Evolutionary conservation across 108 stramenopile species (phyloP), one percentile per base, ranked within the genome.

Genomic region (Fistulifera solaris): DNA sequence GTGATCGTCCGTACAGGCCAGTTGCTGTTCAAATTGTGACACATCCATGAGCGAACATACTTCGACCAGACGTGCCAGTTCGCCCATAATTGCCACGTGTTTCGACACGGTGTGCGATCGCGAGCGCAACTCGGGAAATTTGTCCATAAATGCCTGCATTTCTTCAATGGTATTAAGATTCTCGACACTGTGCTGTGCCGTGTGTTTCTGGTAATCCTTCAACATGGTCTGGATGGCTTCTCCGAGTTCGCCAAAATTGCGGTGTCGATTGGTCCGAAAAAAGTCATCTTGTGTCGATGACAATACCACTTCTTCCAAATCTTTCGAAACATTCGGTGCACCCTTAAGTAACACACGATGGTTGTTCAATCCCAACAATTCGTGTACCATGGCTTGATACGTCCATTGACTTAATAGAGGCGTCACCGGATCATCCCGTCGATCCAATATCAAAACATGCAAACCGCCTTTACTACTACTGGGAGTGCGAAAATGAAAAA

Each of bases 301-400:
- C 39, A 99, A 62, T 1, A 98, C 96, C 13, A 98, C 96, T 77
- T 99, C 98, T 52, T 98, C 94, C 58, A 98, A 77, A 67, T 98
- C 96, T 46, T 87, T 77, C 40, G 87, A 63, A 18, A 95, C 72
- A 51, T 93, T 97, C 1, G 97, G 96, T 40, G 90, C 96, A 11
- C 89, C 90, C 27, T 89, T 79, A 40, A 99, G 76, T 14, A 89
- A 73, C 42, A 97, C 96, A 7, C 97, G 81, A 64, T 95, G 96
- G 68, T 96, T 94, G 47, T 95, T 96, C 45, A 99, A 65, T 23
- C 99, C 99, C 49, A 99, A 43, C 27, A 98, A 71, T 77, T 99
- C 99, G 59, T 99, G 99, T 0, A 99, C 96, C 99, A 99, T 99
- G 54, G 99, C 99, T 62, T 99, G 99, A 67, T 99, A 99, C 4